Evolutionary conservation across 78 protist species (phyloP), one percentile per base, ranked within the genome.

Genomic region (Protostelium mycophagum): DNA sequence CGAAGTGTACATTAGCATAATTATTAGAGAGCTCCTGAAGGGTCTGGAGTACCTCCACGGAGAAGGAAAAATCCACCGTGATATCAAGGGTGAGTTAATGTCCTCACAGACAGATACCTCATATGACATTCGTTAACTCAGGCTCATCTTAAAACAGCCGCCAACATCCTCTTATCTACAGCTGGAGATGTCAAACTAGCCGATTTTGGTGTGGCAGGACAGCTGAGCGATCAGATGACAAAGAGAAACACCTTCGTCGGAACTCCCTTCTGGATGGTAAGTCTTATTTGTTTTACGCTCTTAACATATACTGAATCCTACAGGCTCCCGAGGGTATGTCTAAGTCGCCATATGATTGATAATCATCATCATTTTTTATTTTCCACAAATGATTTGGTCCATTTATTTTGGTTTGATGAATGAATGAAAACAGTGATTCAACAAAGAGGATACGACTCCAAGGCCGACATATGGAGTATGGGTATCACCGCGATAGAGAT

Each of bases 401-500:
- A 83, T 87, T 87, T n/a, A 1, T 1, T 39, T 86, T n/a, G n/a
- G n/a, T n/a, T n/a, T 86, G 25, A 86, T 37, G 34, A 87, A 16
- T 25, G 63, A 36, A 37, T 87, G 83, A n/a, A 1, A 35, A 86
- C 89, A 85, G 98, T 98, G 63, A 97, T 98, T 89, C 95, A 96
- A 51, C 97, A 96, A 90, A 31, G 88, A 34, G 94, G 95, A 0
- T 93, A 97, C 38, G 95, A 93, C 90, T 34, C 90, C 28, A 93
- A 95, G 87, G 99, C 99, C 0, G 99, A 99, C 93, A 97, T 99
- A 36, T 99, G 99, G 99, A 93, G 97, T 37, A 95, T 99, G 91
- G 99, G 99, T 38, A 98, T 99, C 93, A 99, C 99, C 1, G 99
- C 99, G 1, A 95, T 99, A 38, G 99, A 99, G 73, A 93, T 99